Evolutionary conservation across 257 asterid genomes (phyloP).

Genomic region (Nicotiana noctiflora): DNA sequence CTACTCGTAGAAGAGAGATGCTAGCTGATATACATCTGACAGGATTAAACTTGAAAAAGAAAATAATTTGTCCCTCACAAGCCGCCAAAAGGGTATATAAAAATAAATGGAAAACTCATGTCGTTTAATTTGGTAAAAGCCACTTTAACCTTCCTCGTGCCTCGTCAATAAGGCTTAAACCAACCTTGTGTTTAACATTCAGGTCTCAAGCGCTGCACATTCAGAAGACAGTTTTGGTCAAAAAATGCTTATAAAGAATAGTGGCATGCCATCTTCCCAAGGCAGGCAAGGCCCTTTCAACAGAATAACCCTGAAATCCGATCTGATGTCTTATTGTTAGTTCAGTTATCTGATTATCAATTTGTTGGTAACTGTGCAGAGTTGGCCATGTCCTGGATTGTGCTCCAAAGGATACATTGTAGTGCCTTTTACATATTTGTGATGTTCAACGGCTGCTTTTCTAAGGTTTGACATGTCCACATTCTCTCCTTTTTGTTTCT

Average conservation of each 20-base stretch:
- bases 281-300: background rate
- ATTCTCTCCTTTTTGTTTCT: constrained; percentile 33
- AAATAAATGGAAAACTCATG: background rate
- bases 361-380: constrained; percentile 57
- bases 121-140: background rate
- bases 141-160: background rate
- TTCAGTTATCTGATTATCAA: constrained; percentile 12
- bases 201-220: background rate
- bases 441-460: constrained; percentile 53
- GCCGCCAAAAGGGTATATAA: background rate
- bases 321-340: background rate
- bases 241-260: background rate
- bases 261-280: background rate
- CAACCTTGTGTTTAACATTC: background rate
- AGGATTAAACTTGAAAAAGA: background rate
- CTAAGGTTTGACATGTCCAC: constrained; percentile 20
- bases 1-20: background rate
- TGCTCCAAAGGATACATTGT: constrained; percentile 87
- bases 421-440: constrained; percentile 48
- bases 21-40: background rate
- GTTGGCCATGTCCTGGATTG: constrained; percentile 69
- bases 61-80: background rate
- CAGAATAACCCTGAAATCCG: background rate
- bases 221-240: background rate
- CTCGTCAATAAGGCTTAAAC: background rate